phyloP scores from a whole-genome alignment of 2,329 filamentous ascomycete genomes.

The Colletotrichum musae region DNA sequence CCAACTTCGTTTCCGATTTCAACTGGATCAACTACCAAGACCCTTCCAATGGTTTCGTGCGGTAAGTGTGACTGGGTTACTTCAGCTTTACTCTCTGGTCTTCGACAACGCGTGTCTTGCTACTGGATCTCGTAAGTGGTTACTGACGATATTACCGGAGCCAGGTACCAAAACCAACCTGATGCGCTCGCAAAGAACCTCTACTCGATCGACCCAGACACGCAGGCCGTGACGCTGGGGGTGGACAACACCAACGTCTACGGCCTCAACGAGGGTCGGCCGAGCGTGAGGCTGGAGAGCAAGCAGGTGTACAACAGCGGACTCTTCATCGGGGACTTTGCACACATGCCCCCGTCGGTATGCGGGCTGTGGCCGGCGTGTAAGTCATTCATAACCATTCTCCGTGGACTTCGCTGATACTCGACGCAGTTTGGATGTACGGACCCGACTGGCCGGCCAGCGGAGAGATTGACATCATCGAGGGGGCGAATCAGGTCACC shows the following conservation, averaged over 20 bases:
- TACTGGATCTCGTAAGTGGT: neutral
- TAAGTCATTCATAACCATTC: slow-evolving; percentile 50
- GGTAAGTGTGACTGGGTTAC: slow-evolving; percentile 62
- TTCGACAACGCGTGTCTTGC: neutral
- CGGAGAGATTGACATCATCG: slow-evolving; percentile 80
- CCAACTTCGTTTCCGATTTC: slow-evolving; percentile 63
- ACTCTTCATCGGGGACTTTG: slow-evolving; percentile 79
- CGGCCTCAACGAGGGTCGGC: slow-evolving; percentile 57
- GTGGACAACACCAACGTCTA: slow-evolving; percentile 60
- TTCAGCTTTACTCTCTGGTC: neutral
- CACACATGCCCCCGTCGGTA: slow-evolving; percentile 79
- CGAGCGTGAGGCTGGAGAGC: slow-evolving; percentile 77
- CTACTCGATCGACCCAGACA: slow-evolving; percentile 58
- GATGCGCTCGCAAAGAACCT: slow-evolving; percentile 57
- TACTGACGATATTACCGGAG: neutral
- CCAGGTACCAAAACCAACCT: slow-evolving; percentile 60
- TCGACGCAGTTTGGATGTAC: slow-evolving; percentile 64
- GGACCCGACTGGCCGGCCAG: slow-evolving; percentile 71
- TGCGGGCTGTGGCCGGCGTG: slow-evolving; percentile 84
- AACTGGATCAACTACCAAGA: slow-evolving; percentile 68
- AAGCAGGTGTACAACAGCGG: slow-evolving; percentile 75
- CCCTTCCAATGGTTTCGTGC: slow-evolving; percentile 77
- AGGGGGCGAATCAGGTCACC: slow-evolving; percentile 75
- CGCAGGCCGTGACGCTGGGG: slow-evolving; percentile 60
- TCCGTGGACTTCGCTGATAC: neutral